These are phyloP conservation scores for Dissophora globulifera DNA, from an alignment of 192 early-diverging fungal species.

Conservation along the genomic window DNA sequence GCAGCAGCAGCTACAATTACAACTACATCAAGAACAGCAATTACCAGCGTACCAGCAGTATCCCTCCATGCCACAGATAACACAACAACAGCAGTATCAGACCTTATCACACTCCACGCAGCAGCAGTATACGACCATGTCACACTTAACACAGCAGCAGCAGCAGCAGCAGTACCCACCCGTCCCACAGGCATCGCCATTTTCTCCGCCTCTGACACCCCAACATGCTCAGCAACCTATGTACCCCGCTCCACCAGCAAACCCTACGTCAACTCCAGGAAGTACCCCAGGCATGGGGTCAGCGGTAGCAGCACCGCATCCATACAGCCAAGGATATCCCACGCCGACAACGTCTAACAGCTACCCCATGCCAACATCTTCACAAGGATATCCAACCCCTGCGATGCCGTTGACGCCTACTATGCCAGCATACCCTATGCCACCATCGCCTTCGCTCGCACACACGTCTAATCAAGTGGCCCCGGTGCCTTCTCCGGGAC, in stretches of 20 bases:
- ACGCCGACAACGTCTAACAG: conserved; percentile 20
- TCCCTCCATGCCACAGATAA: background rate
- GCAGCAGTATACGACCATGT: conserved; percentile 2
- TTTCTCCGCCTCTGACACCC: conserved; percentile 14
- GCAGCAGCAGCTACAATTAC: background rate
- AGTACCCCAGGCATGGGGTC: background rate
- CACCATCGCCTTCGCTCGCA: conserved; percentile 13
- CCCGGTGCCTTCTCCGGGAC: background rate
- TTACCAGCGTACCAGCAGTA: conserved; percentile 8
- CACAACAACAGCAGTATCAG: background rate
- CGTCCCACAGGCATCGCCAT: conserved; percentile 1
- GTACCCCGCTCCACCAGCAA: background rate
- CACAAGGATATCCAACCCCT: conserved; percentile 31
- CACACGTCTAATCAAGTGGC: background rate
- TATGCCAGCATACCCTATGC: conserved; percentile 20
- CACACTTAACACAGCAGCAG: background rate
- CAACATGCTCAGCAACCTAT: conserved; percentile 3
- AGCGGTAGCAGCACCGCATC: conserved; percentile 14
- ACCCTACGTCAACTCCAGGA: conserved; percentile 1
- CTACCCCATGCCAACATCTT: conserved; percentile 25
- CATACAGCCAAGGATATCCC: conserved; percentile 45
- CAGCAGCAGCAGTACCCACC: conserved; percentile 15
- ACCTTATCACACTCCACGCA: background rate
- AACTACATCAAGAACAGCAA: conserved; percentile 7
- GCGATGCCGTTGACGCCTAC: conserved; percentile 29